Conservation (phyloP, 2,329 filamentous ascomycete species). For the Botrytis pseudocinerea region DNA sequence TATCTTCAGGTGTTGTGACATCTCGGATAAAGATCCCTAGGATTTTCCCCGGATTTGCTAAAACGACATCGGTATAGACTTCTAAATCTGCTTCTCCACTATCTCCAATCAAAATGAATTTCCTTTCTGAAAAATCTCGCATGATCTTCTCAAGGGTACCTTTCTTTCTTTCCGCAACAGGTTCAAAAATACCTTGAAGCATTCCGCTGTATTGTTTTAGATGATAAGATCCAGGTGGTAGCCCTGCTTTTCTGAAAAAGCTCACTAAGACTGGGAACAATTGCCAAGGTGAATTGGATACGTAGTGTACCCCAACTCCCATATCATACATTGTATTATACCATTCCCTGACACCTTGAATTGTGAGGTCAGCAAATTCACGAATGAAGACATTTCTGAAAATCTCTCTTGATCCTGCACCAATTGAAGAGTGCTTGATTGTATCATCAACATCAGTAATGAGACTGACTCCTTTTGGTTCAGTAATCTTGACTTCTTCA, state of each 20-base stretch:
- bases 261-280: constrained; percentile 85
- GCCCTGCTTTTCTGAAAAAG: constrained; percentile 76
- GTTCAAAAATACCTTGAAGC: constrained; percentile 97
- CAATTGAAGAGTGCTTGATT: constrained; percentile 91
- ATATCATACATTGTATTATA: constrained; percentile 74
- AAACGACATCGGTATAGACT: constrained; percentile 90
- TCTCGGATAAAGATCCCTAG: constrained; percentile 89
- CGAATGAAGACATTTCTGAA: constrained; percentile 95
- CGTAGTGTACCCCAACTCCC: constrained; percentile 91
- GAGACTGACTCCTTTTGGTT: constrained; percentile 78
- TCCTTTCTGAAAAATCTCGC: constrained; percentile 83
- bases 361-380: constrained; percentile 75
- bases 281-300: constrained; percentile 99
- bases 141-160: constrained; percentile 82
- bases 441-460: constrained; percentile 99
- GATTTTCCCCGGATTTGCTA: constrained; percentile 80
- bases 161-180: constrained; percentile 92
- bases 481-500: constrained; percentile 74
- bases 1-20: constrained; percentile 76
- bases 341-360: constrained; percentile 89
- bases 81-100: constrained; percentile 96
- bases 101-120: constrained; percentile 90
- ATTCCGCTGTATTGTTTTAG: constrained; percentile 96
- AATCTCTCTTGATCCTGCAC: constrained; percentile 83
- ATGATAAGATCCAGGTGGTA: constrained; percentile 89